These are phyloP conservation scores for Crucihimalaya himalaica DNA, from an alignment of 345 rosid genomes.

Conservation along the genomic window DNA sequence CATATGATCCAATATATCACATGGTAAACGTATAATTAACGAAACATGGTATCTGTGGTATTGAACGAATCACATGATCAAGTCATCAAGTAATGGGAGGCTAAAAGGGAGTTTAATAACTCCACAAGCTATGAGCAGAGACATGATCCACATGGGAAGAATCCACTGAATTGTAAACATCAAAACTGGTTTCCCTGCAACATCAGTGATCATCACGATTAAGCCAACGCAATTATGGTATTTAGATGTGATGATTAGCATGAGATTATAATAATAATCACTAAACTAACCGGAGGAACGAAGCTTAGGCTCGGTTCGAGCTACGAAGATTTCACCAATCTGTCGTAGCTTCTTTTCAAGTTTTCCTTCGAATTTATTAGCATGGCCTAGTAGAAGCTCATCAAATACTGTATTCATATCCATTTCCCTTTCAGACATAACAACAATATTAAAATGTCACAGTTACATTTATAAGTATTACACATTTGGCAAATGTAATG, in stretches of 20 bases:
- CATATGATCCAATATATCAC: neutral
- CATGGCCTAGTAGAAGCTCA: constrained; percentile 51
- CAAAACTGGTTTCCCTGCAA: constrained; percentile 61
- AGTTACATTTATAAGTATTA: neutral
- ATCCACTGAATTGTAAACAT: constrained; percentile 52
- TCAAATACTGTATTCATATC: constrained; percentile 49
- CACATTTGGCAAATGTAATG: neutral
- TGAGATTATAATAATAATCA: neutral
- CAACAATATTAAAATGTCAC: neutral
- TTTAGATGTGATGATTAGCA: neutral
- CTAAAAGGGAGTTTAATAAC: constrained; percentile 61
- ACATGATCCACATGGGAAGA: constrained; percentile 63
- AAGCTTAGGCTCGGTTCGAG: constrained; percentile 48
- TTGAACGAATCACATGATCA: constrained; percentile 49
- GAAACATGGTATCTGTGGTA: neutral
- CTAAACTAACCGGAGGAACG: constrained; percentile 55
- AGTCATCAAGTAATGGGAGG: constrained; percentile 62
- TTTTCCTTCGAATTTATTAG: constrained; percentile 51
- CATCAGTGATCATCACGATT: neutral
- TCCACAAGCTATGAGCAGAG: constrained; percentile 64
- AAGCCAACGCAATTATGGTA: neutral
- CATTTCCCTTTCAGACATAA: constrained; percentile 44
- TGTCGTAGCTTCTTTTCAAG: constrained; percentile 71
- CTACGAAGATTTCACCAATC: constrained; percentile 64
- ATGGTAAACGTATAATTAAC: neutral